phyloP scores from a whole-genome alignment of 257 asterid species.

The Jaltomata sinuosa region DNA sequence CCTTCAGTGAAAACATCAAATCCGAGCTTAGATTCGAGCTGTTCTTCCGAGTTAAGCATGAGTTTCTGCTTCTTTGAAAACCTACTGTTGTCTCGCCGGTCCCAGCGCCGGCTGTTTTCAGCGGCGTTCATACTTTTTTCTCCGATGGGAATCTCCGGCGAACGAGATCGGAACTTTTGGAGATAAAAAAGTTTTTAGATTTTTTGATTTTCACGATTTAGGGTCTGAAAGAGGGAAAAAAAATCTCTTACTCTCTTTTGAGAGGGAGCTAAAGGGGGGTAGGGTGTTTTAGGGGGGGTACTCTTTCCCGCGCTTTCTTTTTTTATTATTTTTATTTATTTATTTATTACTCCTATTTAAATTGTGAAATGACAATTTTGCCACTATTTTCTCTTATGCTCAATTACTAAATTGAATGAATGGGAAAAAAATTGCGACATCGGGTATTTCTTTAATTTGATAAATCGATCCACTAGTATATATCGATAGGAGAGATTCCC shows the following conservation, averaged over 20 bases:
- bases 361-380: not conserved
- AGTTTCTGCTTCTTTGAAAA: slow-evolving; percentile 90
- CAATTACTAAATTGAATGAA: too few species aligned
- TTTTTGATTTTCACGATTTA: not conserved
- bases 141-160: not conserved
- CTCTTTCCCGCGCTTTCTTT: not conserved
- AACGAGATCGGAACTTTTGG: not conserved
- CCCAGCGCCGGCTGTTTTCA: slow-evolving; percentile 57
- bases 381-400: not conserved
- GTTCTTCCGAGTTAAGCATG: slow-evolving; percentile 77
- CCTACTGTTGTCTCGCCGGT: slow-evolving; percentile 53
- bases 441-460: too few species aligned
- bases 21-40: slow-evolving; percentile 85
- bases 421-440: too few species aligned
- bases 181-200: not conserved
- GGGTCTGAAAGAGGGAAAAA: not conserved
- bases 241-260: not conserved
- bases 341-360: not conserved
- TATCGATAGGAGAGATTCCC: too few species aligned
- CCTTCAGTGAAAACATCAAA: slow-evolving; percentile 79
- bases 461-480: too few species aligned
- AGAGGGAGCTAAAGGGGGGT: not conserved
- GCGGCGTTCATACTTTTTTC: slow-evolving; percentile 23
- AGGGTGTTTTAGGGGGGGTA: not conserved
- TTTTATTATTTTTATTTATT: not conserved